phyloP scores from a whole-genome alignment of 164 flowering plant genomes.

The Stephania japonica region DNA sequence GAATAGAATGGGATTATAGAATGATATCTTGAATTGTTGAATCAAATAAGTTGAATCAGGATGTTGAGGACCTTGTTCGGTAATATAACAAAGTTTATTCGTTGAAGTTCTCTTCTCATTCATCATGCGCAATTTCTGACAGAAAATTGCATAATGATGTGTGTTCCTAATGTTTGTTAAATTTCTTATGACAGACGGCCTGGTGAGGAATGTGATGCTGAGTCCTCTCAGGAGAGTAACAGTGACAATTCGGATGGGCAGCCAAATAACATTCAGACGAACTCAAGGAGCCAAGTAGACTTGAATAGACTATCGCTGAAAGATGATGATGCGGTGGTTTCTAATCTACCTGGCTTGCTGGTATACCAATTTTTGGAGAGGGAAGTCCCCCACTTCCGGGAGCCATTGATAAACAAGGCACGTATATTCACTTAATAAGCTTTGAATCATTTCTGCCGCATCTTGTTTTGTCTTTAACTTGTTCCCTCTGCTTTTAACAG shows the following conservation, averaged over 20 bases:
- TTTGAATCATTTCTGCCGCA: neutral
- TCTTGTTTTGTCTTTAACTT: neutral
- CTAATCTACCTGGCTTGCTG: constrained; percentile 31
- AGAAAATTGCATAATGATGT: neutral
- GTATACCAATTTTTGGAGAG: constrained; percentile 55
- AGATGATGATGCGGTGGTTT: constrained; percentile 38
- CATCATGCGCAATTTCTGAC: neutral
- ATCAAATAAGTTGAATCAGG: too few species aligned
- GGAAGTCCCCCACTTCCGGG: constrained; percentile 47
- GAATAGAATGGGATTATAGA: too few species aligned
- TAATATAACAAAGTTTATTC: neutral
- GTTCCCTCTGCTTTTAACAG: constrained; percentile 27
- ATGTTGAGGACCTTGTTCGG: too few species aligned
- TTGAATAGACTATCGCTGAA: constrained; percentile 32
- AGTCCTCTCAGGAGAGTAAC: constrained; percentile 42
- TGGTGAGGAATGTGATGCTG: constrained; percentile 52
- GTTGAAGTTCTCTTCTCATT: neutral
- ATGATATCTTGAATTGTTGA: too few species aligned
- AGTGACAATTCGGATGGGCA: constrained; percentile 36
- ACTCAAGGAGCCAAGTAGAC: constrained; percentile 19
- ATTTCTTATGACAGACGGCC: constrained; percentile 32
- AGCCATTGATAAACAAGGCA: constrained; percentile 66
- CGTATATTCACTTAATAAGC: constrained; percentile 11
- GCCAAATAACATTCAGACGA: constrained; percentile 17
- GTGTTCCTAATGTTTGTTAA: neutral